A percentile compares a stretch with the other conserved stretches of the same genome.
Evolutionary conservation across 345 rosid genomes (phyloP).

Genomic region (Citrus mangshanensis): DNA sequence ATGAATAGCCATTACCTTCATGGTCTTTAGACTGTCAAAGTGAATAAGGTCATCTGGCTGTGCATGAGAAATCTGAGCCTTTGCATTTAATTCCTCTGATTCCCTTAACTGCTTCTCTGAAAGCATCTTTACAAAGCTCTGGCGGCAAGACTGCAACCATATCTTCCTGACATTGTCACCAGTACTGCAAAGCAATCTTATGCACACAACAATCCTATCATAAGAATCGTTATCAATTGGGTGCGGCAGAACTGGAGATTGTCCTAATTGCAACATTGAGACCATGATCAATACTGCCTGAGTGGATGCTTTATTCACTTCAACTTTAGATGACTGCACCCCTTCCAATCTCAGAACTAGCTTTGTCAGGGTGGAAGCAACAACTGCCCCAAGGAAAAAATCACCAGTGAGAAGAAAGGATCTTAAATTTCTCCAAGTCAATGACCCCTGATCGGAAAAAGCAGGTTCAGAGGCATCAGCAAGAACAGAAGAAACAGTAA

Average conservation of each 20-base stretch:
- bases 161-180: constrained; percentile 75
- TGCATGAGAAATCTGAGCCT: constrained; percentile 83
- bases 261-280: constrained; percentile 93
- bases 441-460: constrained; percentile 73
- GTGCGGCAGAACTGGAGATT: constrained; percentile 77
- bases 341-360: constrained; percentile 90
- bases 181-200: constrained; percentile 74
- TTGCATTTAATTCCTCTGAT: constrained; percentile 82
- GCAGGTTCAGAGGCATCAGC: constrained; percentile 88
- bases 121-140: constrained; percentile 92
- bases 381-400: constrained; percentile 97
- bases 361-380: constrained; percentile 86
- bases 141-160: constrained; percentile 88
- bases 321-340: constrained; percentile 74
- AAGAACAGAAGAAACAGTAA: constrained; percentile 70
- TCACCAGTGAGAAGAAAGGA: constrained; percentile 90
- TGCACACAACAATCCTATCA: constrained; percentile 80
- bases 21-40: constrained; percentile 92
- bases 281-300: constrained; percentile 84
- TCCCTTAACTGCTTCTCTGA: constrained; percentile 87
- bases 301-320: constrained; percentile 62
- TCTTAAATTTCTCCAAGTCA: constrained; percentile 74
- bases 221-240: constrained; percentile 89
- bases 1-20: constrained; percentile 57
- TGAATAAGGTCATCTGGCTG: constrained; percentile 97